A percentile compares a stretch with the other conserved stretches of the same genome.
phyloP scores from a whole-genome alignment of 805 yeast species.

The Priceomyces melissophilus region DNA sequence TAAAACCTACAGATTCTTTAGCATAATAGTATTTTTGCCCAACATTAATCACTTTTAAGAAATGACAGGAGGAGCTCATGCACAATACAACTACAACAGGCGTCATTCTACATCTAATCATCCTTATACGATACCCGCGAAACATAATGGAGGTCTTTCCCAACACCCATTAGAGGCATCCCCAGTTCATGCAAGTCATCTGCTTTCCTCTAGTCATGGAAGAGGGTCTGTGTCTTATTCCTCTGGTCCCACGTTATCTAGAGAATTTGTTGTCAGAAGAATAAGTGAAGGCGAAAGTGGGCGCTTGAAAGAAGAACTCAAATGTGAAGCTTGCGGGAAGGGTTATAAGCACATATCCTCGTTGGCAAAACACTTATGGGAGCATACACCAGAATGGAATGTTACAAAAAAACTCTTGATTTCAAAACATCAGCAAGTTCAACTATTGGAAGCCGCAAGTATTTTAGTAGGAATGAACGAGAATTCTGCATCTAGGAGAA shows the following conservation, averaged over 20 bases:
- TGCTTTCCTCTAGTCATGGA: slow-evolving; percentile 5
- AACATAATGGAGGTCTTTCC: slow-evolving; percentile 14
- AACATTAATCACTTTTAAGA: neutral
- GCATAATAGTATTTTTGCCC: no score
- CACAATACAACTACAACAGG: slow-evolving; percentile 27
- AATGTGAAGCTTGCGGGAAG: slow-evolving; percentile 89
- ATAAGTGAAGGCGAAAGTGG: slow-evolving; percentile 87
- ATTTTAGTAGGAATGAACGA: slow-evolving; percentile 75
- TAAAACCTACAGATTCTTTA: no score
- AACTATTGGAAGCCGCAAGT: slow-evolving; percentile 72
- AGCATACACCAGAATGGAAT: slow-evolving; percentile 93
- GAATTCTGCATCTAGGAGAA: slow-evolving; percentile 7
- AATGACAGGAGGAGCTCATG: slow-evolving; percentile 8
- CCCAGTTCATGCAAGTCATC: slow-evolving; percentile 1
- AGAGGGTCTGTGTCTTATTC: slow-evolving; percentile 17
- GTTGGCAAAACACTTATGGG: slow-evolving; percentile 89
- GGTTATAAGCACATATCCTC: slow-evolving; percentile 87
- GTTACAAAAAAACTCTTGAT: slow-evolving; percentile 76
- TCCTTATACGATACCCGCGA: slow-evolving; percentile 28
- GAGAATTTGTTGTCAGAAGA: slow-evolving; percentile 77
- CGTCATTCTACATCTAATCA: slow-evolving; percentile 22
- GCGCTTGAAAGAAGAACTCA: slow-evolving; percentile 74
- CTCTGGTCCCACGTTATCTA: slow-evolving; percentile 45
- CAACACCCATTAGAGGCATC: slow-evolving; percentile 5
- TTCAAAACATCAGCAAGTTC: slow-evolving; percentile 87